A percentile compares a stretch with the other conserved stretches of the same genome.
phyloP scores from a whole-genome alignment of 2,329 filamentous ascomycete genomes.

The Ceratocystis eucalypticola region DNA sequence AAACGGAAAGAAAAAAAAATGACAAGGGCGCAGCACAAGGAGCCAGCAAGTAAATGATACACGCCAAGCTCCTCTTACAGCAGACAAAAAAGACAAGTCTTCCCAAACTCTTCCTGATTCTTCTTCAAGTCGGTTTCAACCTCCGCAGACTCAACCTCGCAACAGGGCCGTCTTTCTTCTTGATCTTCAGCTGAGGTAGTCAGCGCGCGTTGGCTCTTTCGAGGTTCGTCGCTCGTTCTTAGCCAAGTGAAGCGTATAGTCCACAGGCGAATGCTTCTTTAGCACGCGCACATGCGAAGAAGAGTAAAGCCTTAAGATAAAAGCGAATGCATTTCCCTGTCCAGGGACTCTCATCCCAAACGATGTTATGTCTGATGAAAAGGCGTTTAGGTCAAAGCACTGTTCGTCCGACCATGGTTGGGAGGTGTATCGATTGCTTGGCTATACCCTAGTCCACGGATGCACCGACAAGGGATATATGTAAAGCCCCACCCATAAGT shows the following conservation, averaged over 20 bases:
- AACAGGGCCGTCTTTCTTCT: neutral
- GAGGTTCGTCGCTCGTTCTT: no score
- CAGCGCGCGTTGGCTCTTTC: neutral
- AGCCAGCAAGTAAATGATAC: no score
- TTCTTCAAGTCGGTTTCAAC: constrained; percentile 14
- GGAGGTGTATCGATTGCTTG: no score
- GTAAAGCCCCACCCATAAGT: neutral
- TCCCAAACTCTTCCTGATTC: constrained; percentile 15
- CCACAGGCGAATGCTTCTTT: no score
- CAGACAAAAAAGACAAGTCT: neutral
- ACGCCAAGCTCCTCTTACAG: no score
- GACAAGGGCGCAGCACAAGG: neutral
- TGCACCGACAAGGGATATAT: neutral
- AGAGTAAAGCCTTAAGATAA: no score
- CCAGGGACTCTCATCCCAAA: no score
- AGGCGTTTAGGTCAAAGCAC: no score
- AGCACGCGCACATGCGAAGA: no score
- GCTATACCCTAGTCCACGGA: neutral
- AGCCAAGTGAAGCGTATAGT: no score
- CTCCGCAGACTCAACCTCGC: neutral
- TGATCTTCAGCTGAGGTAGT: neutral
- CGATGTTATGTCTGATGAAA: no score
- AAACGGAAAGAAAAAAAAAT: neutral
- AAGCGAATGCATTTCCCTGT: no score
- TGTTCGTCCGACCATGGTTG: neutral